phyloP scores from a whole-genome alignment of 768 basidiomycete species.

The Lepiota brunneoincarnata region DNA sequence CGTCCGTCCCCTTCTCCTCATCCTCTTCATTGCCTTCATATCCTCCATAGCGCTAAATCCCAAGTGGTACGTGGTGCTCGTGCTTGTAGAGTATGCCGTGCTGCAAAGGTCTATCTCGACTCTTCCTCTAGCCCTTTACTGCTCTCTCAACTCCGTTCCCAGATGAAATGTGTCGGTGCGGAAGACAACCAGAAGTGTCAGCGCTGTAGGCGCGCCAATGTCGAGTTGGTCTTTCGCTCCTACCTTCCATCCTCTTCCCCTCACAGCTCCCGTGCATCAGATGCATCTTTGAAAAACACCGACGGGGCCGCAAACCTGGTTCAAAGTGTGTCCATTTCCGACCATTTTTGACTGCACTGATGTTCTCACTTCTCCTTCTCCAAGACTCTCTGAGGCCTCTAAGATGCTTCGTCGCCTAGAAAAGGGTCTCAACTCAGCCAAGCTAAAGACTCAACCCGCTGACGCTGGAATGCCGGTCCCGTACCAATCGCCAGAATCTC shows the following conservation, averaged over 20 bases:
- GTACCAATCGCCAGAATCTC: constrained; percentile 29
- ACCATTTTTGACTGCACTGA: constrained; percentile 7
- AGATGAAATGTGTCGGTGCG: constrained; percentile 93
- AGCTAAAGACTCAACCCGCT: constrained; percentile 60
- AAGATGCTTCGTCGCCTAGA: constrained; percentile 87
- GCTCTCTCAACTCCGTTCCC: constrained; percentile 19
- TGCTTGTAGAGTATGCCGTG: constrained; percentile 83
- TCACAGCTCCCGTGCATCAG: constrained; percentile 33
- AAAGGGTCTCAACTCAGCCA: constrained; percentile 76
- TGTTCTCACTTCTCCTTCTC: constrained; percentile 9
- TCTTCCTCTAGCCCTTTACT: constrained; percentile 15
- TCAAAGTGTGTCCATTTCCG: constrained; percentile 61
- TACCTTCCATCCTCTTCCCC: constrained; percentile 11
- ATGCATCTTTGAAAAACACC: constrained; percentile 86
- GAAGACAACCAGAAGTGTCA: constrained; percentile 85
- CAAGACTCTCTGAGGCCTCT: constrained; percentile 81
- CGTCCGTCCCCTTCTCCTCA: constrained; percentile 23
- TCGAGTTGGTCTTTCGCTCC: constrained; percentile 49
- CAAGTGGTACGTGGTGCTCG: constrained; percentile 53
- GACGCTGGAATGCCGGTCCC: constrained; percentile 31
- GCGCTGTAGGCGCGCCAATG: constrained; percentile 78
- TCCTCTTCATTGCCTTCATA: constrained; percentile 4
- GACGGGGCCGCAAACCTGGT: constrained; percentile 84
- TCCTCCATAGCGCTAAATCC: constrained; percentile 34
- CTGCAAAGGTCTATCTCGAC: constrained; percentile 61